A percentile compares a stretch with the other conserved stretches of the same genome.
phyloP scores from a whole-genome alignment of 352 stramenopile genomes.

The Phytophthora boehmeriae region DNA sequence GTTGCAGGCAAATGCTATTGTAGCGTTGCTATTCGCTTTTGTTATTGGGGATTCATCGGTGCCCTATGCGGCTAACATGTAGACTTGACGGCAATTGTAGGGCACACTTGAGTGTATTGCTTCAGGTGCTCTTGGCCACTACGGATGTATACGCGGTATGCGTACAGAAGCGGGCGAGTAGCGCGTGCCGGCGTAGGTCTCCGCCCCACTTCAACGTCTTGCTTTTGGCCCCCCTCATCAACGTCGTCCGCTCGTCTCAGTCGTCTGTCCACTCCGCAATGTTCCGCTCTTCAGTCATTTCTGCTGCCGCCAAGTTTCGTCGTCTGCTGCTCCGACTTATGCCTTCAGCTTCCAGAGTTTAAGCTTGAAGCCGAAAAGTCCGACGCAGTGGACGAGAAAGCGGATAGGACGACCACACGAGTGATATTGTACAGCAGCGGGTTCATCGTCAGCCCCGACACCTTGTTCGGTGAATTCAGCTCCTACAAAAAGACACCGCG shows the following conservation, averaged over 20 bases:
- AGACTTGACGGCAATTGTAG: background rate
- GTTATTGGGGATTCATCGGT: constrained; percentile 19
- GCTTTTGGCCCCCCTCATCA: background rate
- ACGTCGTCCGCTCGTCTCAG: constrained; percentile 17
- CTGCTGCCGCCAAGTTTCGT: background rate
- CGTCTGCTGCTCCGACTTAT: constrained; percentile 31
- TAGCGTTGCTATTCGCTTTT: no score
- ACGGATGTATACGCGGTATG: constrained; percentile 4
- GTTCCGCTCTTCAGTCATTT: constrained; percentile 4
- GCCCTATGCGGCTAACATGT: constrained; percentile 2
- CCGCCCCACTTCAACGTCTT: constrained; percentile 15
- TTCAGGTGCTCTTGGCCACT: constrained; percentile 9
- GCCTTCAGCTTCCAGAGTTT: constrained; percentile 92
- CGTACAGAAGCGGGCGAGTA: constrained; percentile 23
- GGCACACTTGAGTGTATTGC: background rate
- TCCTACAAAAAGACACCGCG: constrained; percentile 44
- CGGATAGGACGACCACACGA: constrained; percentile 87
- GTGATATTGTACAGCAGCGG: constrained; percentile 91
- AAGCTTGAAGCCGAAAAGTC: constrained; percentile 93
- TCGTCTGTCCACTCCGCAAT: constrained; percentile 30
- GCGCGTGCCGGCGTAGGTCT: background rate
- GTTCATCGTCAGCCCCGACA: constrained; percentile 91
- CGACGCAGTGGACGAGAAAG: constrained; percentile 88
- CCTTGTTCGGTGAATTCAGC: constrained; percentile 91
- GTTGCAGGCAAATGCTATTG: background rate